Percentiles rank a stretch among this genome's conserved stretches.
Conservation (phyloP, 169 alveolate species). For the Cryptosporidium muris region DNA sequence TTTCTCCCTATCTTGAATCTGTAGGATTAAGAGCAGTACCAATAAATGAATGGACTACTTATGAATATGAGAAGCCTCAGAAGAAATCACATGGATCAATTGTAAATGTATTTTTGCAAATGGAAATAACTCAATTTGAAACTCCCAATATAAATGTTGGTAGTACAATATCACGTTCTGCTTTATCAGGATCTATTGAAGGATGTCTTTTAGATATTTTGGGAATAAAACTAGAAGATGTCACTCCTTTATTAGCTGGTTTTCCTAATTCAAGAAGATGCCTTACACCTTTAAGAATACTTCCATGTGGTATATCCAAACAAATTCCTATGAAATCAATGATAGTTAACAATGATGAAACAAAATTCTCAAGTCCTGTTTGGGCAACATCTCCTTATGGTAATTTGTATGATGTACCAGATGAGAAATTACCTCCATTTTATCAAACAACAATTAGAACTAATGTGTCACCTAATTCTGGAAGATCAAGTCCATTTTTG, state of each 20-base stretch:
- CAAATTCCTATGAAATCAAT: constrained; percentile 36
- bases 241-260: constrained; percentile 58
- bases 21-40: constrained; percentile 23
- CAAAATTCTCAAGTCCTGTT: constrained; percentile 43
- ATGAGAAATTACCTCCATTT: constrained; percentile 46
- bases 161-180: constrained; percentile 39
- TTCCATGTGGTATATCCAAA: constrained; percentile 52
- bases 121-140: constrained; percentile 23
- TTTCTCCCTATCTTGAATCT: constrained; percentile 57
- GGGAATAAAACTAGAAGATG: constrained; percentile 28
- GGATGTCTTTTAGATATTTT: constrained; percentile 53
- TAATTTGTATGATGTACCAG: constrained; percentile 47
- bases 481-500: not conserved
- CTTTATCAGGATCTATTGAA: constrained; percentile 43
- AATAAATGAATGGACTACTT: constrained; percentile 16
- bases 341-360: constrained; percentile 20
- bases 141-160: constrained; percentile 33
- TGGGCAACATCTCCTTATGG: constrained; percentile 70
- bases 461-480: not conserved
- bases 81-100: not conserved
- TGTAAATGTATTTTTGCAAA: constrained; percentile 21
- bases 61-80: not conserved
- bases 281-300: constrained; percentile 46
- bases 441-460: constrained; percentile 1
- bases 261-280: constrained; percentile 62